These are phyloP conservation scores for Vanderwaltozyma tropicalis DNA, from an alignment of 805 yeast genomes.

Conservation along the genomic window DNA sequence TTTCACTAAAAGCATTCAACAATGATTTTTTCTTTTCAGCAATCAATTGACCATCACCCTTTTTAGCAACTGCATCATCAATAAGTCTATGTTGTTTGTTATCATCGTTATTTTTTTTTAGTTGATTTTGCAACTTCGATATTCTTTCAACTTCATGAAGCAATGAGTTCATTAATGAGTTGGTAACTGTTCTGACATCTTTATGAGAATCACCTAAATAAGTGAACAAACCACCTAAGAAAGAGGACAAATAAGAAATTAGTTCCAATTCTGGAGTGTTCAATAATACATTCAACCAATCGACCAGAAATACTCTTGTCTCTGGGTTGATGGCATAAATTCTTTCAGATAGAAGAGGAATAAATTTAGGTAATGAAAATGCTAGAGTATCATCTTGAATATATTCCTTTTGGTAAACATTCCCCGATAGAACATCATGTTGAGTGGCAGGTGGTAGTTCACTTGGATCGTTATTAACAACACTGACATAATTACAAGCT, in stretches of 20 bases:
- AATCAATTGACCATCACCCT: constrained; percentile 21
- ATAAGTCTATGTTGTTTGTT: neutral
- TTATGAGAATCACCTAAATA: constrained; percentile 75
- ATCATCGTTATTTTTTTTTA: constrained; percentile 25
- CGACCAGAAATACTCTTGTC: constrained; percentile 81
- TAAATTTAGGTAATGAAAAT: constrained; percentile 75
- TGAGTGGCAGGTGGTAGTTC: constrained; percentile 35
- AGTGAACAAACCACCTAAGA: constrained; percentile 66
- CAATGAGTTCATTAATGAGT: constrained; percentile 60
- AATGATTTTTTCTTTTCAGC: constrained; percentile 27
- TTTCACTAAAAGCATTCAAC: constrained; percentile 19
- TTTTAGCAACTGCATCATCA: constrained; percentile 15
- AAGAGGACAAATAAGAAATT: constrained; percentile 78
- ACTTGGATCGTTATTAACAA: constrained; percentile 43
- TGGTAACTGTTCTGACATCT: constrained; percentile 82
- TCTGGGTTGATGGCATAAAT: constrained; percentile 89
- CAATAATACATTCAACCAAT: constrained; percentile 88
- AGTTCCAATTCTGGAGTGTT: constrained; percentile 87
- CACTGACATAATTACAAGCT: constrained; percentile 76
- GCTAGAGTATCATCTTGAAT: constrained; percentile 45
- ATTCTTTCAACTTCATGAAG: constrained; percentile 72
- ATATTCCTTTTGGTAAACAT: constrained; percentile 49
- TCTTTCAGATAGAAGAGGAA: constrained; percentile 83
- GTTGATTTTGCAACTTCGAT: constrained; percentile 52
- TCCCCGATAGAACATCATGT: constrained; percentile 43